phyloP scores from a whole-genome alignment of 192 early-diverging fungal genomes.

The Umbelopsis sp. region DNA sequence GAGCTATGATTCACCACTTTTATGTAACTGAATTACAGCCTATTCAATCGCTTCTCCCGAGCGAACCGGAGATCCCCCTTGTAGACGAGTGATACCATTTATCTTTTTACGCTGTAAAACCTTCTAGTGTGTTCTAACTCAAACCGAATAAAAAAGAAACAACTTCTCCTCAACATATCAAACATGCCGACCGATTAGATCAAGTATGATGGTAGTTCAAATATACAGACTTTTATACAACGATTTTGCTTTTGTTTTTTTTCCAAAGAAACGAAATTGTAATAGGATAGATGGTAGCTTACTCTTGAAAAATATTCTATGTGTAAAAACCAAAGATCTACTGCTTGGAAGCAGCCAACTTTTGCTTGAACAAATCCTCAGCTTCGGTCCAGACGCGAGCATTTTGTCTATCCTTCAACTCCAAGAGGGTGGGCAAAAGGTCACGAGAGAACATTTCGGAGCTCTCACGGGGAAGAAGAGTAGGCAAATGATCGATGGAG shows the following conservation, averaged over 20 bases:
- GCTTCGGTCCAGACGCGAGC: conserved; percentile 83
- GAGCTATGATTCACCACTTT: conserved; percentile 49
- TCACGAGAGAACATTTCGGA: conserved; percentile 87
- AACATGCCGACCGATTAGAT: too few species aligned
- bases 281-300: too few species aligned
- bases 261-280: background rate
- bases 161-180: too few species aligned
- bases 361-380: conserved; percentile 81
- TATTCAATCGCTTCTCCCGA: conserved; percentile 22
- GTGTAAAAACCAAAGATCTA: conserved; percentile 16
- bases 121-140: too few species aligned
- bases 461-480: conserved; percentile 89
- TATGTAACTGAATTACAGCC: conserved; percentile 35
- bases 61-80: conserved; percentile 7
- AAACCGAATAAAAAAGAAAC: background rate
- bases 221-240: conserved; percentile 19
- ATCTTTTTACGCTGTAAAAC: background rate
- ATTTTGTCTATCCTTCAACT: conserved; percentile 63
- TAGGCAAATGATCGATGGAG: conserved; percentile 97
- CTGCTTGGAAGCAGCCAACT: conserved; percentile 56
- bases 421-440: conserved; percentile 81
- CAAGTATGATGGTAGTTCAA: background rate
- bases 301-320: background rate
- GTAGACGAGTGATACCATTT: conserved; percentile 1
- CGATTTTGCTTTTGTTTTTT: background rate